Base-by-base conservation (phyloP, 2,329 filamentous ascomycete species). In the Furcasterigmium furcatum region DNA sequence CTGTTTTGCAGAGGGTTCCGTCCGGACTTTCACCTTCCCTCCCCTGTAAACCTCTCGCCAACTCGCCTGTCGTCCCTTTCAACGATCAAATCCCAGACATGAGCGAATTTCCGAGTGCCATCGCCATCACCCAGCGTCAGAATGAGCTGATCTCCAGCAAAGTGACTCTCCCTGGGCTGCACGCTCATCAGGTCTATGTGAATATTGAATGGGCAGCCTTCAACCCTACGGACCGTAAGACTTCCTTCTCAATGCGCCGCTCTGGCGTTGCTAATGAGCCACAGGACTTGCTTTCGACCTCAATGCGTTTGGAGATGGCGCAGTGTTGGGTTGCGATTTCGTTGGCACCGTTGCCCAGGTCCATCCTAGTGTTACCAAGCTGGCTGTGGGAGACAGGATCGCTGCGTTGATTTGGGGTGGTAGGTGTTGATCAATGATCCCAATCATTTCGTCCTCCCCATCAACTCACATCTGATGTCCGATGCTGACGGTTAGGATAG, bases 311-410 rank as follows among this genome's bases (percentile, higher is more conserved):
- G 42, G 42, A 0, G 42, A 38, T 22, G 42, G 42, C 4, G 42
- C 42, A 4, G 32, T 44, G 1, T 24, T 44, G 7, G 42, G 42
- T 34, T 44, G 42, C 16, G 42, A 44, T 14, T 44, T 44, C 13
- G 42, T 21, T 3, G 42, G 42, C 5, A 18, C 29, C 10, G 34
- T 44, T 6, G n/a, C 27, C 16, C 21, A 44, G 10, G 14, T 13
- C 29, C 32, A 38, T 19, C 12, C 22, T 2, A 36, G 30, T 16
- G 42, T 38, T 18, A 44, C 38, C 19, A 27, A 18, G 38, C 35
- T 42, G 13, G 38, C 21, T 8, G 19, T 21, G 18, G 22, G 18
- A 8, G 47, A 44, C 14, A 19, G 32, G 27, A 47, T 47, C 18
- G 34, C 34, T n/a, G 34, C 34, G 6, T 20, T 20, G 16, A 13